phyloP scores from a whole-genome alignment of 305 asterid species.

The Fraxinus angustifolia region DNA sequence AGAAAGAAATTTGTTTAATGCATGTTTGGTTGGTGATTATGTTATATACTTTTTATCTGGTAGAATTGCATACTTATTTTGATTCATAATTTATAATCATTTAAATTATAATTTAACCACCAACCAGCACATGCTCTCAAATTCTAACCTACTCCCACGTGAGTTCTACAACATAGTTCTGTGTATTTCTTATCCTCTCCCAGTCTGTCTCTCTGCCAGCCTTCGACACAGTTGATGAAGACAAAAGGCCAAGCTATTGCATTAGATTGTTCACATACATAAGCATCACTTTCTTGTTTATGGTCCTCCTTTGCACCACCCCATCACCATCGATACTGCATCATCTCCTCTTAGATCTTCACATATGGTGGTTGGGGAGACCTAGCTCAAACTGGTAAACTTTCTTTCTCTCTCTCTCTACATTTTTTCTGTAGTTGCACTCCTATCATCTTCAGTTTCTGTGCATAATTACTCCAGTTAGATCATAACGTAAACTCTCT shows the following conservation, averaged over 20 bases:
- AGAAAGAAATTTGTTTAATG: not conserved
- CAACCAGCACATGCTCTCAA: not conserved
- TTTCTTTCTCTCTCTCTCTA: not conserved
- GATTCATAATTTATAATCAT: too few relatives aligned
- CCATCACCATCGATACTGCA: not conserved
- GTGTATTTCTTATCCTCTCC: not conserved
- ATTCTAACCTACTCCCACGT: not conserved
- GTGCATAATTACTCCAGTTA: conserved; percentile 4
- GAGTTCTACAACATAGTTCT: not conserved
- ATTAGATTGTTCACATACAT: not conserved
- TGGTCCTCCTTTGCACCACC: not conserved
- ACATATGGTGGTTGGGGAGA: not conserved
- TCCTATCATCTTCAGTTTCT: conserved; percentile 15
- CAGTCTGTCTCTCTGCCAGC: not conserved
- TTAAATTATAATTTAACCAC: not conserved
- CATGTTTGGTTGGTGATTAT: not conserved
- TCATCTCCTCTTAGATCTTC: not conserved
- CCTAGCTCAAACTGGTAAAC: not conserved
- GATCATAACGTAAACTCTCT: conserved; percentile 27
- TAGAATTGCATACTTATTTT: too few relatives aligned
- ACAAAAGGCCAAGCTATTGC: conserved; percentile 2
- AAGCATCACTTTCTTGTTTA: not conserved
- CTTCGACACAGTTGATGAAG: not conserved
- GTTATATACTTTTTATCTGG: too few relatives aligned
- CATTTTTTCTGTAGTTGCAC: not conserved